phyloP scores from a whole-genome alignment of 768 basidiomycete species.

The Russula virescens region DNA sequence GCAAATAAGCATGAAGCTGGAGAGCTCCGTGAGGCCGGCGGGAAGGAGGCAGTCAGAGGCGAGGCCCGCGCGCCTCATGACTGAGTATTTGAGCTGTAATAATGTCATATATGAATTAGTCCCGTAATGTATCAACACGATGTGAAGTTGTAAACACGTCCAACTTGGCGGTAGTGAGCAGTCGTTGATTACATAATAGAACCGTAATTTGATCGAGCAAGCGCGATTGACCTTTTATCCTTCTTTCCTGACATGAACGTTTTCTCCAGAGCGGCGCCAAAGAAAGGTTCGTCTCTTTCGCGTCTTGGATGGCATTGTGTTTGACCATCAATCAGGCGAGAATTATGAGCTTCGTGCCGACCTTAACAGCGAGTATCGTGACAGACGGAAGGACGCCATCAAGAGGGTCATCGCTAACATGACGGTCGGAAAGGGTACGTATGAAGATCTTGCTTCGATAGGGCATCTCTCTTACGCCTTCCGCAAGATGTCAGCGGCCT shows the following conservation, averaged over 20 bases:
- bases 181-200: constrained; percentile 8
- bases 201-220: not conserved
- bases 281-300: constrained; percentile 23
- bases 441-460: not conserved
- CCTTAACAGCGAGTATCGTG: constrained; percentile 93
- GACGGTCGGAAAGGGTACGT: constrained; percentile 94
- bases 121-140: no score
- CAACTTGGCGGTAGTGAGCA: no score
- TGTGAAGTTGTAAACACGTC: no score
- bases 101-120: no score
- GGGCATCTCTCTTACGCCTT: not conserved
- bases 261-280: constrained; percentile 26
- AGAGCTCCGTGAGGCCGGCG: constrained; percentile 48
- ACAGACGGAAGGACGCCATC: constrained; percentile 97
- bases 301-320: no score
- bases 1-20: constrained; percentile 51
- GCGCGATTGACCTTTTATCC: not conserved
- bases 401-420: constrained; percentile 97
- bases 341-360: constrained; percentile 97
- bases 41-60: constrained; percentile 42
- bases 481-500: constrained; percentile 81
- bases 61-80: constrained; percentile 40
- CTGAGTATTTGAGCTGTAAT: constrained; percentile 18
- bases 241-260: constrained; percentile 17
- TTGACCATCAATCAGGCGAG: constrained; percentile 52